Evolutionary conservation across 2,329 filamentous ascomycete genomes (phyloP).

Genomic region (Ceratocystis papillata): DNA sequence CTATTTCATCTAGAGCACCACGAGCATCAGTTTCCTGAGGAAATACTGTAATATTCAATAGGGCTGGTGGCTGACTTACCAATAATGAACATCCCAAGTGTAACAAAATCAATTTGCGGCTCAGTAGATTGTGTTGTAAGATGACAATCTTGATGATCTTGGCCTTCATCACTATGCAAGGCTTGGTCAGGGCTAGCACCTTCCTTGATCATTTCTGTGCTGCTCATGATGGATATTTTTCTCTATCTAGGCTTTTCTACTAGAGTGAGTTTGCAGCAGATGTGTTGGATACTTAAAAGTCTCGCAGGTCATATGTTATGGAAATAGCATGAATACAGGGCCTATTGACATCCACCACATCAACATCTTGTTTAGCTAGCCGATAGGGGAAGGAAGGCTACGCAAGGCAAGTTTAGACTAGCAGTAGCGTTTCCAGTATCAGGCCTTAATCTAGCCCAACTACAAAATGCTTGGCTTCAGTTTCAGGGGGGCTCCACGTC

Average conservation of each 20-base stretch:
- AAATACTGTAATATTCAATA: neutral
- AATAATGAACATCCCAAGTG: slow-evolving; percentile 63
- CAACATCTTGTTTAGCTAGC: neutral
- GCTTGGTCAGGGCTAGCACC: neutral
- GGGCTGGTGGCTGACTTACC: slow-evolving; percentile 37
- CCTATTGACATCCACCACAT: neutral
- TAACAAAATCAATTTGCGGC: slow-evolving; percentile 50
- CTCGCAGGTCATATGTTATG: neutral
- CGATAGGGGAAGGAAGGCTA: neutral
- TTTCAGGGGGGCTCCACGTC: too few species aligned
- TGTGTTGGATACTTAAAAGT: neutral
- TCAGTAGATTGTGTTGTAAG: neutral
- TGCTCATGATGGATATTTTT: neutral
- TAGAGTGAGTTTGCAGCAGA: neutral
- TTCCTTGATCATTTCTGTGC: neutral
- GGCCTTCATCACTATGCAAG: neutral
- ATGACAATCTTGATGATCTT: neutral
- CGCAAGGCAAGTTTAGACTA: neutral
- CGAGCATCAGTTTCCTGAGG: slow-evolving; percentile 16
- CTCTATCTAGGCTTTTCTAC: neutral
- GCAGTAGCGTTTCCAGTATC: neutral
- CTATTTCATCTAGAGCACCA: slow-evolving; percentile 67
- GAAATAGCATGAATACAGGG: neutral
- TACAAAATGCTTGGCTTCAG: too few species aligned
- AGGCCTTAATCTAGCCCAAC: too few species aligned